These are phyloP conservation scores for Amaranthus palmeri DNA, from an alignment of 148 eudicot species.

Conservation along the genomic window DNA sequence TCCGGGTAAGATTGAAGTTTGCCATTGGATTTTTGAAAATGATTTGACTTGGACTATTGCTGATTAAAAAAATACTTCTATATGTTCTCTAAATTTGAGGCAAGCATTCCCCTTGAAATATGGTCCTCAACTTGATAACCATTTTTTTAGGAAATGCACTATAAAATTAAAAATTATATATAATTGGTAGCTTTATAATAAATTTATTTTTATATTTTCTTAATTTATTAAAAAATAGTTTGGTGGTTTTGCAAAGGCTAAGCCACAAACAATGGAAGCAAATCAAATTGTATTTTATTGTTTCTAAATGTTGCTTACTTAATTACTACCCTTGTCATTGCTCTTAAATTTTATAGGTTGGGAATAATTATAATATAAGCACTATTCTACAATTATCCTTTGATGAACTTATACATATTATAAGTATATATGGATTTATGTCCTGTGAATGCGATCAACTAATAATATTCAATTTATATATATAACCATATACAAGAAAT, in stretches of 20 bases:
- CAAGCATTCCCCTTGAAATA: no score
- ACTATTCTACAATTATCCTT: no score
- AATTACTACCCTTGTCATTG: constrained; percentile 10
- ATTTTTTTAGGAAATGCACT: no score
- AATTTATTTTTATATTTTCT: neutral
- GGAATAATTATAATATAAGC: neutral
- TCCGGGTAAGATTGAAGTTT: constrained; percentile 86
- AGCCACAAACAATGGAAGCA: constrained; percentile 21
- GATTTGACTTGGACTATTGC: constrained; percentile 76
- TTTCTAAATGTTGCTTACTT: constrained; percentile 22
- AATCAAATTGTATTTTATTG: constrained; percentile 30
- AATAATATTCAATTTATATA: no score
- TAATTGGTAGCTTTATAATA: neutral
- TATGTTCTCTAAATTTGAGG: no score
- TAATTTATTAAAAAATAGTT: constrained; percentile 7
- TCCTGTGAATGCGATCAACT: constrained; percentile 9
- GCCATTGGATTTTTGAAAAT: constrained; percentile 94
- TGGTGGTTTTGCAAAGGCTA: constrained; percentile 34
- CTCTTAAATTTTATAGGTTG: constrained; percentile 10
- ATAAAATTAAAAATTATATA: no score
- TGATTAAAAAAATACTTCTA: constrained; percentile 27
- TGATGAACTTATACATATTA: no score
- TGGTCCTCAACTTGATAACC: no score
- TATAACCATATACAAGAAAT: no score
- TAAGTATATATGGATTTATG: no score